Conservation (phyloP, 352 stramenopile species). For the Phytopythium delawarense region DNA sequence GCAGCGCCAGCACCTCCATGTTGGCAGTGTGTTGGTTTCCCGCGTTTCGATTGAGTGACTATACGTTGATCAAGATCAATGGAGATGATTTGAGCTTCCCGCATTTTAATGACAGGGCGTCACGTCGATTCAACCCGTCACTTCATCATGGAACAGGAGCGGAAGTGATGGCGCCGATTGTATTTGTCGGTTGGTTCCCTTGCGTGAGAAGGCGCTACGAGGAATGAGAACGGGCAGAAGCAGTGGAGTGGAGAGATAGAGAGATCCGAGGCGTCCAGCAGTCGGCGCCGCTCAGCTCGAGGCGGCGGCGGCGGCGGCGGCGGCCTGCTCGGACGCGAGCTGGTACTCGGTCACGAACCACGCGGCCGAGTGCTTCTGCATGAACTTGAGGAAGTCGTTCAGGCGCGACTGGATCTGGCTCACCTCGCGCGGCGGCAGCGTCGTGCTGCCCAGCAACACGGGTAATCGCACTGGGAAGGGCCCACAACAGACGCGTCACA, state of each 20-base stretch:
- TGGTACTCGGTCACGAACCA: conserved; percentile 74
- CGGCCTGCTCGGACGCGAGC: conserved; percentile 36
- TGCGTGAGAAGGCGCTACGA: background rate
- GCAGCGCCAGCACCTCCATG: background rate
- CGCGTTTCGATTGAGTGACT: background rate
- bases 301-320: background rate
- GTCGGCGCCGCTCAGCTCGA: conserved; percentile 1
- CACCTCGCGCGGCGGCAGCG: conserved; percentile 51
- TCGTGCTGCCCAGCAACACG: conserved; percentile 59
- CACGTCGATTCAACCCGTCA: background rate
- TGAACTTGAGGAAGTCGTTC: conserved; percentile 83
- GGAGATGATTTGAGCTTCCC: background rate
- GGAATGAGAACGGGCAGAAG: background rate
- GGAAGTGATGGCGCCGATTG: background rate
- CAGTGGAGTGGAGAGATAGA: background rate
- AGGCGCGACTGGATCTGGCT: conserved; percentile 63
- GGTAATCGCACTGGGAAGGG: conserved; percentile 64
- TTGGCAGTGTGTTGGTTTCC: no score
- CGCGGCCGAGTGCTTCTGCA: conserved; percentile 70
- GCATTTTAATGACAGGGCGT: background rate
- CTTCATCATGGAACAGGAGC: no score
- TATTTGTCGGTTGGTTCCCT: background rate
- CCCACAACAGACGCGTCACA: background rate
- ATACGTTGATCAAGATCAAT: background rate
- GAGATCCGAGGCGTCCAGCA: background rate